These are phyloP conservation scores for Zygosaccharomyces pseudobailii DNA, from an alignment of 1,139 yeast species.

Conservation along the genomic window DNA sequence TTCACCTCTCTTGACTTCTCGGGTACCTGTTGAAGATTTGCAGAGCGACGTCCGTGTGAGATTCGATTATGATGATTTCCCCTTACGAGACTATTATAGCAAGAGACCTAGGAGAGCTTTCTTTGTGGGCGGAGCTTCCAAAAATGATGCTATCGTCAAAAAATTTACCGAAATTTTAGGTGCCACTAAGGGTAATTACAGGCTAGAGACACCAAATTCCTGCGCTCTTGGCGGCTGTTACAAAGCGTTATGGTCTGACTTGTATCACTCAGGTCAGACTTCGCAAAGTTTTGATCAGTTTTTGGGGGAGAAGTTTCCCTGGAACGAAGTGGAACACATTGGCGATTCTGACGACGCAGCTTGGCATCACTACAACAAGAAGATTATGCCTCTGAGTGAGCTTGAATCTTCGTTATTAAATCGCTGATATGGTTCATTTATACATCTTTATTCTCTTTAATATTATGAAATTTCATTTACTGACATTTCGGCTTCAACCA, in stretches of 20 bases:
- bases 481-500: neutral
- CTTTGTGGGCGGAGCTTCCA: slow-evolving; percentile 86
- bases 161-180: slow-evolving; percentile 72
- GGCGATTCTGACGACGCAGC: slow-evolving; percentile 23
- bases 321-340: slow-evolving; percentile 44
- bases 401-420: slow-evolving; percentile 26
- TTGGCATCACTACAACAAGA: slow-evolving; percentile 34
- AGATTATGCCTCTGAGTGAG: slow-evolving; percentile 33
- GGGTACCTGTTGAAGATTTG: slow-evolving; percentile 6
- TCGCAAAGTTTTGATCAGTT: slow-evolving; percentile 35
- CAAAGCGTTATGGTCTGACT: slow-evolving; percentile 70
- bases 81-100: slow-evolving; percentile 23
- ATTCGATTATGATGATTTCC: slow-evolving; percentile 33
- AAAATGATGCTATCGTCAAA: slow-evolving; percentile 59
- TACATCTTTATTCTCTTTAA: neutral
- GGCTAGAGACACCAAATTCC: slow-evolving; percentile 78
- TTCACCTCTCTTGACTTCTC: slow-evolving; percentile 56
- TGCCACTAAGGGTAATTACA: slow-evolving; percentile 55
- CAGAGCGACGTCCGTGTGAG: slow-evolving; percentile 15
- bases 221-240: slow-evolving; percentile 95
- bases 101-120: slow-evolving; percentile 64
- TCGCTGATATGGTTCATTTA: neutral
- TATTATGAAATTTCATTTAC: neutral
- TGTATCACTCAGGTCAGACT: slow-evolving; percentile 13
- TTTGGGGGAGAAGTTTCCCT: slow-evolving; percentile 44